Evolutionary conservation across 805 yeast genomes (phyloP).

Genomic region (Tetrapisispora pingtungensis): DNA sequence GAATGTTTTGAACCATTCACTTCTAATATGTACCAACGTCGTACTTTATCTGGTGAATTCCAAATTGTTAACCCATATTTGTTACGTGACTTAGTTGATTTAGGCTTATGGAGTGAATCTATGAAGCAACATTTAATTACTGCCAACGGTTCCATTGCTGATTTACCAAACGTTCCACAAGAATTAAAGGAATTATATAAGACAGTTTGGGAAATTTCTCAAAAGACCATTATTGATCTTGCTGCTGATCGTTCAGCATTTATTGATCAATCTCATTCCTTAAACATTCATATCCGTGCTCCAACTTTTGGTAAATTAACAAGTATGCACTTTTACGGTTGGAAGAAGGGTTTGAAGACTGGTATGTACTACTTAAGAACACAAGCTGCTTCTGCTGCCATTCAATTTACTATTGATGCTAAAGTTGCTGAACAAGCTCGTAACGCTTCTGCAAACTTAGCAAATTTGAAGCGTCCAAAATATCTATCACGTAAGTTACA

Average conservation of each 20-base stretch:
- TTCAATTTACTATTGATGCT: conserved; percentile 72
- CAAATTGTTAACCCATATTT: conserved; percentile 83
- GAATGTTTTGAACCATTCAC: conserved; percentile 95
- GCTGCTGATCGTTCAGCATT: conserved; percentile 75
- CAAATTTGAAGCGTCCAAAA: conserved; percentile 31
- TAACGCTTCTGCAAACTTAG: conserved; percentile 9
- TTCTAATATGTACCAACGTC: conserved; percentile 77
- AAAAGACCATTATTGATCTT: conserved; percentile 71
- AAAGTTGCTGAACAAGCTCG: conserved; percentile 46
- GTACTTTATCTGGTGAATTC: conserved; percentile 86
- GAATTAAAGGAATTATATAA: conserved; percentile 69
- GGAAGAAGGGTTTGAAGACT: conserved; percentile 94
- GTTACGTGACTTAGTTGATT: conserved; percentile 63
- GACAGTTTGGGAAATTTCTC: conserved; percentile 94
- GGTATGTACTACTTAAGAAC: conserved; percentile 96
- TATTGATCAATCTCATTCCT: conserved; percentile 84
- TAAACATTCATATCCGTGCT: conserved; percentile 73
- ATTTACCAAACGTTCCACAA: conserved; percentile 58
- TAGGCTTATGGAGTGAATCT: conserved; percentile 72
- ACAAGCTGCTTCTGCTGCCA: conserved; percentile 93
- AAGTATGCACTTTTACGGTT: conserved; percentile 93
- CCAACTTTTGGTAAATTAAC: conserved; percentile 95
- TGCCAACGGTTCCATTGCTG: conserved; percentile 76
- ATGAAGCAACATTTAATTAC: conserved; percentile 67
- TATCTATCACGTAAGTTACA: conserved; percentile 17